Evolutionary conservation across 352 stramenopile species (phyloP).

Genomic region (Phytophthora citrophthora): DNA sequence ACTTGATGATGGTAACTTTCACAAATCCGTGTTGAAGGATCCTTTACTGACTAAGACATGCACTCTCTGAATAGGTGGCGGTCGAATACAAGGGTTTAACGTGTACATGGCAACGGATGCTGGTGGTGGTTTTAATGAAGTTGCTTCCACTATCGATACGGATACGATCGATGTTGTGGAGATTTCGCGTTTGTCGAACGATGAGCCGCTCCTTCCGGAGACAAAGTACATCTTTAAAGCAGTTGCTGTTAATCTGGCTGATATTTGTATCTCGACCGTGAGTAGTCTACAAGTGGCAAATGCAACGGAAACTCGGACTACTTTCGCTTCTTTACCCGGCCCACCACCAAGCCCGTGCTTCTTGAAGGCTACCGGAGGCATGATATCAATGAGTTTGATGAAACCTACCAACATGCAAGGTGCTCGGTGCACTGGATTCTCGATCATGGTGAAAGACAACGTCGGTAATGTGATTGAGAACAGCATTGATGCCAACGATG

Average conservation of each 20-base stretch:
- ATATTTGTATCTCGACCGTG: conserved; percentile 45
- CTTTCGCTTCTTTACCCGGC: conserved; percentile 38
- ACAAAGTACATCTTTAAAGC: conserved; percentile 61
- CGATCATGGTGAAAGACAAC: conserved; percentile 39
- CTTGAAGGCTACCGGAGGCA: conserved; percentile 53
- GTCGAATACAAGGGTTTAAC: conserved; percentile 55
- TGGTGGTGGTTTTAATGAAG: conserved; percentile 38
- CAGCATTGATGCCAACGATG: conserved; percentile 27
- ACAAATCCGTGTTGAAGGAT: not conserved
- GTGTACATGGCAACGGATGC: conserved; percentile 58
- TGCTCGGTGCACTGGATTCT: conserved; percentile 50
- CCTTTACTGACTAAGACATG: conserved; percentile 1
- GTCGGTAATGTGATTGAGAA: conserved; percentile 13
- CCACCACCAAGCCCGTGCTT: conserved; percentile 55
- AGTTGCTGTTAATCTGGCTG: conserved; percentile 52
- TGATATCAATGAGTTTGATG: conserved; percentile 52
- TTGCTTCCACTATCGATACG: conserved; percentile 34
- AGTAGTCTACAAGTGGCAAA: conserved; percentile 18
- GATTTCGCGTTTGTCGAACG: conserved; percentile 33
- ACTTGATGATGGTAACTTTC: conserved; percentile 43
- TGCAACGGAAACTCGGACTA: conserved; percentile 33
- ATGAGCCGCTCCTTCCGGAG: conserved; percentile 35
- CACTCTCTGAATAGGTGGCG: conserved; percentile 38
- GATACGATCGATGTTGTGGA: conserved; percentile 35
- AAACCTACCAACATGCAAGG: conserved; percentile 63